phyloP scores from a whole-genome alignment of 306 rosid genomes.

The Canavalia gladiata region DNA sequence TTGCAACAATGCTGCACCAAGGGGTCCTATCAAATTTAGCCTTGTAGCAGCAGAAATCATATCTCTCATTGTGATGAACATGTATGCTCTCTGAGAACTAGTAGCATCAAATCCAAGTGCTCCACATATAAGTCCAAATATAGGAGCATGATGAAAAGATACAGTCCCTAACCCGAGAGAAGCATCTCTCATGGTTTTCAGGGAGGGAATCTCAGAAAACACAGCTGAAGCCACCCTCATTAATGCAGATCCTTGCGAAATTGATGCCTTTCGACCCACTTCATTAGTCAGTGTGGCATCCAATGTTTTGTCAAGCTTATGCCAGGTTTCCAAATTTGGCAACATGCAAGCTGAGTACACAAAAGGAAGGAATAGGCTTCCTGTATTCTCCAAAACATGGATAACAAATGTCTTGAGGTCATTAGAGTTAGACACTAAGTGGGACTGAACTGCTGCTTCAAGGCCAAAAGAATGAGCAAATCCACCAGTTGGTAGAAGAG shows the following conservation, averaged over 20 bases:
- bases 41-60: conserved; percentile 91
- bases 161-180: conserved; percentile 56
- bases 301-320: conserved; percentile 66
- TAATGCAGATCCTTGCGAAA: conserved; percentile 81
- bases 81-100: conserved; percentile 80
- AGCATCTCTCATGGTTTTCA: conserved; percentile 71
- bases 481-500: conserved; percentile 91
- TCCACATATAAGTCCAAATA: conserved; percentile 81
- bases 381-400: conserved; percentile 80
- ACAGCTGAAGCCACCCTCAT: conserved; percentile 84
- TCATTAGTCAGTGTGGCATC: conserved; percentile 81
- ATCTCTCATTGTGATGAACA: conserved; percentile 87
- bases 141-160: conserved; percentile 83
- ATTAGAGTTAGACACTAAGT: conserved; percentile 62
- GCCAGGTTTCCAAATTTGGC: conserved; percentile 71
- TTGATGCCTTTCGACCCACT: conserved; percentile 84
- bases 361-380: conserved; percentile 87
- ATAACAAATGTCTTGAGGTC: conserved; percentile 72
- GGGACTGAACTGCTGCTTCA: conserved; percentile 86
- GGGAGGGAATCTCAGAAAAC: conserved; percentile 71
- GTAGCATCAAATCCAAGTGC: conserved; percentile 67
- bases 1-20: conserved; percentile 85
- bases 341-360: conserved; percentile 68
- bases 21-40: conserved; percentile 81
- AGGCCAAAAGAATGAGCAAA: conserved; percentile 91